Conservation (phyloP, 768 basidiomycete genomes). For the Amanita pseudoporphyria region DNA sequence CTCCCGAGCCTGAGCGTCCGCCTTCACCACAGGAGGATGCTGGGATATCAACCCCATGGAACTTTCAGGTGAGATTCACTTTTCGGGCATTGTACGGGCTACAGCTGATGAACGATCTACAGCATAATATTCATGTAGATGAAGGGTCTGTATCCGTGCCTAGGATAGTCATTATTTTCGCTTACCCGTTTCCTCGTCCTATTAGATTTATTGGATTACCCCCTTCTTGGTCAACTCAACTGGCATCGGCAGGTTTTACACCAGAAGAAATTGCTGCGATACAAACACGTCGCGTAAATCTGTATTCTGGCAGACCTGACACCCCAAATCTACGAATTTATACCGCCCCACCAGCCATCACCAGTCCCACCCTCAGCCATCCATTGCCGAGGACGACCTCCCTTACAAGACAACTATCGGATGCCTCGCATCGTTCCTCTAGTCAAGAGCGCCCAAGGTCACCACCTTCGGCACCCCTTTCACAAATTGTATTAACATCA, state of each 20-base stretch:
- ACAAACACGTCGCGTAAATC: constrained; percentile 30
- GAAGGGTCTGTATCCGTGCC: constrained; percentile 40
- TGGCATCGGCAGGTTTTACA: constrained; percentile 51
- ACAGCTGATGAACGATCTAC: neutral
- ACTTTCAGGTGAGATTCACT: constrained; percentile 49
- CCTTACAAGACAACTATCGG: constrained; percentile 23
- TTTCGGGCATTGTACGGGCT: neutral
- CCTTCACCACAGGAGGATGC: constrained; percentile 37
- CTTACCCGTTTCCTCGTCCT: neutral
- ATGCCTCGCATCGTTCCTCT: constrained; percentile 16
- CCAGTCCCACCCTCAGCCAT: constrained; percentile 14
- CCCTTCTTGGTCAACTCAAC: constrained; percentile 60
- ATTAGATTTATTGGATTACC: constrained; percentile 54
- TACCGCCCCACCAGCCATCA: constrained; percentile 9
- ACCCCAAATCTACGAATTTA: constrained; percentile 12
- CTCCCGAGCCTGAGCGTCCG: constrained; percentile 11
- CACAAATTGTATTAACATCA: constrained; percentile 7
- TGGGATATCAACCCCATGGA: constrained; percentile 61
- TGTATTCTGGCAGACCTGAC: constrained; percentile 26
- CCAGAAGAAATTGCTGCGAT: constrained; percentile 62
- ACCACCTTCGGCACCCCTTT: constrained; percentile 8
- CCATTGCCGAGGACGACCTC: constrained; percentile 27
- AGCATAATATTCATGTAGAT: constrained; percentile 78
- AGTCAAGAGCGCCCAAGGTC: constrained; percentile 7
- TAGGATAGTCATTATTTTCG: neutral